Base-by-base conservation (phyloP, 192 early-diverging fungal genomes). In the Endogone sp. region DNA sequence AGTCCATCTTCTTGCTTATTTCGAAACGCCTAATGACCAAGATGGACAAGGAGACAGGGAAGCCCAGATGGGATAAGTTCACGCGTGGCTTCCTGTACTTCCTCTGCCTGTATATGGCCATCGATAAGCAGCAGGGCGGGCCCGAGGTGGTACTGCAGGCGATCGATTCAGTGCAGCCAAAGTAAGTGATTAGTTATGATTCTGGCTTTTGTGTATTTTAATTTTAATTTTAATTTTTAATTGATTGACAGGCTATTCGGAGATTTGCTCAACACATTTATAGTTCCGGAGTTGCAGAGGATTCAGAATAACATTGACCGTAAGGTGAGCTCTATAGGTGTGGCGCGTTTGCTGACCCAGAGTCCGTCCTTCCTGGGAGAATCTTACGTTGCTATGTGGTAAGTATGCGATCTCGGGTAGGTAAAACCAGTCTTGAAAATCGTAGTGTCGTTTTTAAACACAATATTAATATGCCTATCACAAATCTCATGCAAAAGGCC, bases 21-120 rank as follows among this genome's bases (percentile, higher is more conserved):
- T 63, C 85, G 69, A 82, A 70, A 24, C 75, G 80, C 54, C 66
- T 86, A 23, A 78, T 84, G 26, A 83, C 66, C 56, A 84, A 86
- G 74, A 90, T 82, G 25, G 88, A 81, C 26, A 70, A 60, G 29
- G 66, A 62, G 4, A 65, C 37, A 3, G 23, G 62, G 3, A 31
- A 44, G 27, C 62, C 74, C 23, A 61, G 58, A 2, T 70, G 64
- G 65, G 85, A 89, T 31, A 85, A 83, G 64, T 91, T 90, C 69
- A 84, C 82, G 23, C 75, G 81, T 25, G 75, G 82, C 54, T 90
- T 95, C 72, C 76, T 92, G 63, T 80, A 89, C 31, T 92, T 91
- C 71, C 71, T 91, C 23, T 82, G 75, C 61, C 82, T 82, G 37
- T 85, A 90, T 66, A 79, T 92, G 71, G 73, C 88, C 8, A 58